Evolutionary conservation across 768 basidiomycete species (phyloP), one percentile per base, ranked within the genome.

Genomic region (Pleurotus sapidus): DNA sequence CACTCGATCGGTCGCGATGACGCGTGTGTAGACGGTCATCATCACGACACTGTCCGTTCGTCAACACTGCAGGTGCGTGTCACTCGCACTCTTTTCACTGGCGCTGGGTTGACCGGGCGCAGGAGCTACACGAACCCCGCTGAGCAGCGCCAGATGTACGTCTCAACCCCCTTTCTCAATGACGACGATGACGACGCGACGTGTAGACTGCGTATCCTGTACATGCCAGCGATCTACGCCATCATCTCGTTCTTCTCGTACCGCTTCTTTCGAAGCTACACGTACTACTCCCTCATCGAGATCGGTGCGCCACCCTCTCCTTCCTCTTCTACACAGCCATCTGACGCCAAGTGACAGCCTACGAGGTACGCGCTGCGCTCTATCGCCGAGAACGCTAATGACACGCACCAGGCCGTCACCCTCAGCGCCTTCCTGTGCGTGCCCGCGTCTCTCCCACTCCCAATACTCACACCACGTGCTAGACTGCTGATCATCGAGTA

Each of bases 401-500:
- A 20, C 24, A 39, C 5, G 6, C 12, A 9, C 46, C 61, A 94
- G 85, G 89, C 92, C 4, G 70, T 94, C 53, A 92, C 90, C 0
- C 67, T 94, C 38, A 90, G 89, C 66, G 94, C 94, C 18, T 96
- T 96, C 75, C 68, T 96, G 89, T 90, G 88, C 75, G n/a, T 56
- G 9, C 47, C 20, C 15, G 1, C 39, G 25, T n/a, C 38, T n/a
- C 17, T 57, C 20, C 17, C n/a, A 46, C 25, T 45, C 23, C n/a
- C n/a, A n/a, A n/a, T n/a, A 3, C 50, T 5, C 37, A 9, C 25
- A 3, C 20, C 4, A 18, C 2, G 30, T 20, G 46, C 9, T 46
- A 91, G 89, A 38, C 73, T 95, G 34, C 80, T 95, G 4, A 77
- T 96, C 49, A 87, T 95, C 47, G 91, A 94, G 66, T 94, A 83